Conservation (phyloP, 257 asterid species). For the Scutellaria barbata region DNA sequence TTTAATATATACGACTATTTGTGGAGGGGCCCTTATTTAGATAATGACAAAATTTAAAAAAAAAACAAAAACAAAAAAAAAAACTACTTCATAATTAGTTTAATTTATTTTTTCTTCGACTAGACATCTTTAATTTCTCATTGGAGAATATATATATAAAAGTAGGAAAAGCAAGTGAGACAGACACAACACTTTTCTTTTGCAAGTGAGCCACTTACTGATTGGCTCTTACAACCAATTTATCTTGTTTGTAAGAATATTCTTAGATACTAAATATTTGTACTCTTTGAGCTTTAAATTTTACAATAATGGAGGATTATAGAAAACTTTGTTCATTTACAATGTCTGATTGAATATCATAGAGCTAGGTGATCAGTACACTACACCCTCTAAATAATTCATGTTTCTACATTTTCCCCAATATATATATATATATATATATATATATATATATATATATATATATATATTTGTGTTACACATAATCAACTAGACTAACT, state of each 20-base stretch:
- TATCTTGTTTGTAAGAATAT: slow-evolving; percentile 20
- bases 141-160: no score
- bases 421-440: no score
- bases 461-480: no score
- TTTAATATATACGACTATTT: not conserved
- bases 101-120: not conserved
- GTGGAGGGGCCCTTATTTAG: not conserved
- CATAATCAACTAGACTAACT: no score
- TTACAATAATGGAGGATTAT: not conserved
- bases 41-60: not conserved
- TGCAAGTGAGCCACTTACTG: not conserved
- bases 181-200: slow-evolving; percentile 3
- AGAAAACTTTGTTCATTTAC: not conserved
- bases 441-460: no score
- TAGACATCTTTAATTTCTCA: no score
- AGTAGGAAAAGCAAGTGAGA: not conserved
- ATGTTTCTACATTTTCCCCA: no score
- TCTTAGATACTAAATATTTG: slow-evolving; percentile 8
- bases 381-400: no score
- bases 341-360: not conserved
- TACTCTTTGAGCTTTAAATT: not conserved
- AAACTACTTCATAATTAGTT: not conserved
- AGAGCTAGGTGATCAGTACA: not conserved
- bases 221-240: not conserved
- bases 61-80: no score